Conservation (phyloP, 768 basidiomycete genomes). For the Cystoderma amianthinum region DNA sequence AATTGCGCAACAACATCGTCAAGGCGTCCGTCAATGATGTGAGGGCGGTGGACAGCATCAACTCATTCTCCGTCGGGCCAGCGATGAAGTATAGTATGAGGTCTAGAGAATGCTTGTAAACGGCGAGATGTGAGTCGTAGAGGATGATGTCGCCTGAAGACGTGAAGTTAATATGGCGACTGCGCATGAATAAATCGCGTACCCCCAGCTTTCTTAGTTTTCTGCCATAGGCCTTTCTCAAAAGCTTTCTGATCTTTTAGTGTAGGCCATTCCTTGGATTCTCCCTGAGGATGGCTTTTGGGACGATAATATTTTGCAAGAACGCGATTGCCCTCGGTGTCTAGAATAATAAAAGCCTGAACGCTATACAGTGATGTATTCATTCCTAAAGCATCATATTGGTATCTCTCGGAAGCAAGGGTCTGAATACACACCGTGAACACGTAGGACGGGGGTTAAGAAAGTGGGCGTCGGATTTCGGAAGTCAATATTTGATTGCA, state of each 20-base stretch:
- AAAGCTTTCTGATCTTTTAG: constrained; percentile 93
- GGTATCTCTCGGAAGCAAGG: too few relatives aligned
- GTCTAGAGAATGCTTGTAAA: constrained; percentile 94
- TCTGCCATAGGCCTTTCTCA: constrained; percentile 93
- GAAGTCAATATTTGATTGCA: too few relatives aligned
- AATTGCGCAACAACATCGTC: constrained; percentile 78
- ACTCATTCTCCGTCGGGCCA: constrained; percentile 84
- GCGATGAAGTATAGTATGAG: constrained; percentile 93
- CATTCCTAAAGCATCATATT: too few relatives aligned
- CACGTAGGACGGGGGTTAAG: too few relatives aligned
- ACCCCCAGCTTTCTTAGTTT: constrained; percentile 94
- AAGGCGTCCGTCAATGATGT: constrained; percentile 82
- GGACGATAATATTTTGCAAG: constrained; percentile 93
- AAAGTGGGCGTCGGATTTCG: constrained; percentile 19
- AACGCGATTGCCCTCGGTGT: constrained; percentile 92
- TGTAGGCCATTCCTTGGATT: constrained; percentile 55
- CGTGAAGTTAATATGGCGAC: neutral
- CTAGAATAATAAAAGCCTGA: constrained; percentile 84
- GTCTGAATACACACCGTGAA: neutral
- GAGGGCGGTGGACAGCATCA: constrained; percentile 88
- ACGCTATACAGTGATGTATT: constrained; percentile 88
- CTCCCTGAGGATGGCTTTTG: constrained; percentile 54
- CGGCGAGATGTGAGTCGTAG: constrained; percentile 83
- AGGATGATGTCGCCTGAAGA: constrained; percentile 84
- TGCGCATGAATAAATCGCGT: constrained; percentile 12